Evolutionary conservation across 352 stramenopile genomes (phyloP).

Genomic region (Phytophthora aleatoria): DNA sequence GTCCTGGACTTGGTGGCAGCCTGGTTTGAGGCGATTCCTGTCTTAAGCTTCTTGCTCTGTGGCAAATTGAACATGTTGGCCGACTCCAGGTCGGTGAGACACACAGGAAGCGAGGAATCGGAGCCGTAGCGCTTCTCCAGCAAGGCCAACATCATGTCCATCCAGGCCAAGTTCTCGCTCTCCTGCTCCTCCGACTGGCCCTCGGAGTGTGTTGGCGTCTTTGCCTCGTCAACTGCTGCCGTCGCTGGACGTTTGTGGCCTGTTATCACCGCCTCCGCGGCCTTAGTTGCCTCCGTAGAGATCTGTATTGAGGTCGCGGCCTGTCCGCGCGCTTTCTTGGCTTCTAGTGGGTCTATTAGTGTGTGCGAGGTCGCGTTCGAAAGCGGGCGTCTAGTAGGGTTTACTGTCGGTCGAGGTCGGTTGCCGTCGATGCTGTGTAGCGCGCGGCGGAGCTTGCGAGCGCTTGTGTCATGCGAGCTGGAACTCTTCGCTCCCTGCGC

Average conservation of each 20-base stretch:
- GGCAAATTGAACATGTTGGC: conserved; percentile 42
- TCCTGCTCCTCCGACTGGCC: conserved; percentile 21
- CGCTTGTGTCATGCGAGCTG: not conserved
- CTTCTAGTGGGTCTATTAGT: conserved; percentile 14
- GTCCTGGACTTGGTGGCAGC: conserved; percentile 5
- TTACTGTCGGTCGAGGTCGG: not conserved
- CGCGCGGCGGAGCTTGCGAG: conserved; percentile 23
- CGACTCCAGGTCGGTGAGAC: conserved; percentile 46
- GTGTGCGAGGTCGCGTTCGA: not conserved
- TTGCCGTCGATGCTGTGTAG: conserved; percentile 44
- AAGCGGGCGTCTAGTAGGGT: conserved; percentile 5
- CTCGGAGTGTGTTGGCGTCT: not conserved
- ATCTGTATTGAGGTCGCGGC: not conserved
- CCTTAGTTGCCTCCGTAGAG: conserved; percentile 2
- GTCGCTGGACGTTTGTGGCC: conserved; percentile 16
- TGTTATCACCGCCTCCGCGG: not conserved
- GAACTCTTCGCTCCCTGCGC: conserved; percentile 5
- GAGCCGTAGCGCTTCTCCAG: conserved; percentile 66
- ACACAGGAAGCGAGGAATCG: conserved; percentile 38
- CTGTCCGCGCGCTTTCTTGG: conserved; percentile 8
- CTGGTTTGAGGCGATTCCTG: conserved; percentile 4
- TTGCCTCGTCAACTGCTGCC: not conserved
- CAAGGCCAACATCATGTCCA: conserved; percentile 83
- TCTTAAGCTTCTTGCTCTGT: conserved; percentile 31
- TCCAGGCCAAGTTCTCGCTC: conserved; percentile 79